phyloP scores from a whole-genome alignment of 2,329 filamentous ascomycete species.

The Sclerotinia nivalis region DNA sequence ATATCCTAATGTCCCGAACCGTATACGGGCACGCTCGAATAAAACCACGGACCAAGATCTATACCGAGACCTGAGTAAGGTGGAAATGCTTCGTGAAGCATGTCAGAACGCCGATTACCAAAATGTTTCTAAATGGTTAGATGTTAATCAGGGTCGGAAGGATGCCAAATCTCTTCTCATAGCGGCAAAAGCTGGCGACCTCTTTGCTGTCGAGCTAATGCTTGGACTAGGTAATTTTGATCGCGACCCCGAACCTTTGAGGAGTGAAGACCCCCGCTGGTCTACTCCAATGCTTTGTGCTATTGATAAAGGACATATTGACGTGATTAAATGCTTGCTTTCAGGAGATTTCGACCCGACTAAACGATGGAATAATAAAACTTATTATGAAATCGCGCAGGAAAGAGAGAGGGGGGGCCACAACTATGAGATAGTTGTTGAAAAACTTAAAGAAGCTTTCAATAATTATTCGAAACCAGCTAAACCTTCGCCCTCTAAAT shows the following conservation, averaged over 20 bases:
- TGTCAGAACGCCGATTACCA: slow-evolving; percentile 62
- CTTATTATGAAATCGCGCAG: slow-evolving; percentile 80
- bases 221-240: slow-evolving; percentile 55
- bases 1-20: slow-evolving; percentile 42
- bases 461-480: slow-evolving; percentile 61
- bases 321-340: slow-evolving; percentile 78
- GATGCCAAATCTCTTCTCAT: slow-evolving; percentile 88
- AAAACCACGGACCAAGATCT: slow-evolving; percentile 65
- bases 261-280: slow-evolving; percentile 61
- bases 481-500: slow-evolving; percentile 49
- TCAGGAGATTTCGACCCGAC: slow-evolving; percentile 85
- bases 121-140: slow-evolving; percentile 60
- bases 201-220: slow-evolving; percentile 49
- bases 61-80: slow-evolving; percentile 62
- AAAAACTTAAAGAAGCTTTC: slow-evolving; percentile 74
- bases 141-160: slow-evolving; percentile 53
- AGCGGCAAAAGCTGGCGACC: slow-evolving; percentile 88
- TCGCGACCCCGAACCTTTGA: slow-evolving; percentile 68
- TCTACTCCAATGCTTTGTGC: slow-evolving; percentile 93
- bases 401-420: slow-evolving; percentile 73
- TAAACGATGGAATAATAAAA: slow-evolving; percentile 69
- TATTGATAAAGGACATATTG: slow-evolving; percentile 84
- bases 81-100: slow-evolving; percentile 51
- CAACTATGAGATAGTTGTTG: slow-evolving; percentile 85
- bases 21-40: slow-evolving; percentile 52